Conservation (phyloP, 306 rosid genomes). For the Styphnolobium japonicum region DNA sequence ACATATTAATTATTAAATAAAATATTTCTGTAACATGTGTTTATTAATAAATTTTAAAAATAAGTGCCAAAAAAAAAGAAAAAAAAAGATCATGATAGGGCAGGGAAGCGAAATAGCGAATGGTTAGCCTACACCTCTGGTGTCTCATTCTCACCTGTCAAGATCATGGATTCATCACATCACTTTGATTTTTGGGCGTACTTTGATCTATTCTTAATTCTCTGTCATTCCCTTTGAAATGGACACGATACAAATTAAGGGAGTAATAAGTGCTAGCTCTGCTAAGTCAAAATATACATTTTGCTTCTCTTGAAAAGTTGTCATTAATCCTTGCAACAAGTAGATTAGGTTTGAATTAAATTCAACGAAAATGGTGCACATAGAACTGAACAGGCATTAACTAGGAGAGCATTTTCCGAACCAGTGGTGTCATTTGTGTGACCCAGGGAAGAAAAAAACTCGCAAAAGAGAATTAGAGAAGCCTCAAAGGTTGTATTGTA, state of each 20-base stretch:
- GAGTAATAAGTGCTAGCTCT: not conserved
- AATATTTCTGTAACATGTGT: too few species aligned
- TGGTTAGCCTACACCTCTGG: slow-evolving; percentile 1
- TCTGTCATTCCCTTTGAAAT: slow-evolving; percentile 21
- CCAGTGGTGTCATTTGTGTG: not conserved
- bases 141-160: slow-evolving; percentile 23
- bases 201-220: not conserved
- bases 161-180: slow-evolving; percentile 12
- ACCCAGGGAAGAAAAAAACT: not conserved
- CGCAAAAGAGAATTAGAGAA: not conserved
- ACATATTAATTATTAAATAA: too few species aligned
- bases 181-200: slow-evolving; percentile 10
- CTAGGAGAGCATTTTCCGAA: not conserved
- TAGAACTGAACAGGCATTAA: not conserved
- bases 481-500: not conserved
- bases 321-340: slow-evolving; percentile 1
- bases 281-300: not conserved
- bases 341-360: not conserved
- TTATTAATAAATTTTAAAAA: too few species aligned
- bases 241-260: slow-evolving; percentile 1
- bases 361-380: not conserved
- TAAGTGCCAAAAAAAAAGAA: too few species aligned
- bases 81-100: too few species aligned
- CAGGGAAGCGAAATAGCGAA: not conserved
- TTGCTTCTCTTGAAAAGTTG: not conserved